phyloP scores from a whole-genome alignment of 805 yeast genomes.

The Kluyveromyces siamensis region DNA sequence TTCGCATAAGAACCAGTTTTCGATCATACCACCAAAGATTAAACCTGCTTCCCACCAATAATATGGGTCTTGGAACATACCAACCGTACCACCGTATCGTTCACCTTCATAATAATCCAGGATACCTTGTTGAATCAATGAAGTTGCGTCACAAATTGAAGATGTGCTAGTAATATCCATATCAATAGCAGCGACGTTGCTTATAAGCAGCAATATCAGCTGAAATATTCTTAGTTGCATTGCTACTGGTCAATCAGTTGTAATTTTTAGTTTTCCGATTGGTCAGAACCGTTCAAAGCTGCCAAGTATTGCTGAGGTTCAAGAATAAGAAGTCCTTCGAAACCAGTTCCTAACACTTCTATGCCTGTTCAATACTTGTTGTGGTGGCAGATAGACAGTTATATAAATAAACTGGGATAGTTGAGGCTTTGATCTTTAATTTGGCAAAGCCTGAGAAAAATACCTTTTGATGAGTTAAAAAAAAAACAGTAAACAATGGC shows the following conservation, averaged over 20 bases:
- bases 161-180: conserved; percentile 33
- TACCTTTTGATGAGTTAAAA: neutral
- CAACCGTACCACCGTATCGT: conserved; percentile 57
- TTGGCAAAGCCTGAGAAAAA: neutral
- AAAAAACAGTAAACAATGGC: too few species aligned
- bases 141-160: conserved; percentile 50
- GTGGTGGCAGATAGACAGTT: neutral
- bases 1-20: conserved; percentile 62
- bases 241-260: neutral
- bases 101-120: conserved; percentile 59
- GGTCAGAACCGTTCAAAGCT: neutral
- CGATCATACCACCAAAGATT: conserved; percentile 83
- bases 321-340: neutral
- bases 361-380: neutral
- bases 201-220: neutral
- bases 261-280: neutral
- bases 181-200: conserved; percentile 21
- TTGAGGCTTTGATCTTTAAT: neutral
- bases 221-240: neutral
- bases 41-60: conserved; percentile 98
- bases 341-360: neutral
- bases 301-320: neutral
- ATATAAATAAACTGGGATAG: too few species aligned
- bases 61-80: conserved; percentile 61
- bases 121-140: conserved; percentile 50